These are phyloP conservation scores for Naganishia sp. DNA, from an alignment of 1,284 basidiomycete genomes.

Conservation along the genomic window DNA sequence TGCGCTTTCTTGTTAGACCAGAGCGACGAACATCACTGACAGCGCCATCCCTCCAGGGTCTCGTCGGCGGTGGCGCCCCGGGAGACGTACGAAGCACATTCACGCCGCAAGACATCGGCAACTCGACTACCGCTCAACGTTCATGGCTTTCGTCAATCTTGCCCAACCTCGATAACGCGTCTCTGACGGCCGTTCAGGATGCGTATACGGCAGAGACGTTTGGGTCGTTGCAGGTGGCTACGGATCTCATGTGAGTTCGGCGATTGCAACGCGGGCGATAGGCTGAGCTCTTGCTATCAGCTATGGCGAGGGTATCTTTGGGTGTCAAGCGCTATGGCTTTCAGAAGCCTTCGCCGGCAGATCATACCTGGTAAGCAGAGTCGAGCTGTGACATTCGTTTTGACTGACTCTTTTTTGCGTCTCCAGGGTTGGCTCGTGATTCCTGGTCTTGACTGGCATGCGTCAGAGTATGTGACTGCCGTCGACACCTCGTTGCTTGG, in stretches of 20 bases:
- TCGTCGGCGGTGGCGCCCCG: background rate
- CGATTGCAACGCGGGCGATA: no score
- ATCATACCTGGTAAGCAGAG: slow-evolving; percentile 11
- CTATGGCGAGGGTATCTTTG: slow-evolving; percentile 27
- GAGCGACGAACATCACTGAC: background rate
- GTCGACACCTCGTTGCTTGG: no score
- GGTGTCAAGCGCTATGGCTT: slow-evolving; percentile 19
- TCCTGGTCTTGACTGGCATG: slow-evolving; percentile 7
- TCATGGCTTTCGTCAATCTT: slow-evolving; percentile 3
- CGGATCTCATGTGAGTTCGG: slow-evolving; percentile 19
- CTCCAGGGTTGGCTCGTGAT: slow-evolving; percentile 21
- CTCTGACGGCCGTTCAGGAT: slow-evolving; percentile 3
- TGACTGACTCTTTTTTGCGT: background rate
- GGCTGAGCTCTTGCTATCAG: background rate
- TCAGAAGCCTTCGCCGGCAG: slow-evolving; percentile 20
- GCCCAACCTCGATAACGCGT: slow-evolving; percentile 3
- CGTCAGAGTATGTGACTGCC: slow-evolving; percentile 14
- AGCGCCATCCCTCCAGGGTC: background rate
- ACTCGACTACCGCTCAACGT: slow-evolving; percentile 1
- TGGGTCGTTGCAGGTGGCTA: slow-evolving; percentile 20
- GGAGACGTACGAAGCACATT: background rate
- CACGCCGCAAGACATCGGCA: slow-evolving; percentile 20
- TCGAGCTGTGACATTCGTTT: background rate
- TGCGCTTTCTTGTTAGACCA: background rate
- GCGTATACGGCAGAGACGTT: slow-evolving; percentile 17